Percentiles rank a stretch among this genome's conserved stretches.
Evolutionary conservation across 139 green algal genomes (phyloP).

Genomic region (Chlorella sorokiniana): DNA sequence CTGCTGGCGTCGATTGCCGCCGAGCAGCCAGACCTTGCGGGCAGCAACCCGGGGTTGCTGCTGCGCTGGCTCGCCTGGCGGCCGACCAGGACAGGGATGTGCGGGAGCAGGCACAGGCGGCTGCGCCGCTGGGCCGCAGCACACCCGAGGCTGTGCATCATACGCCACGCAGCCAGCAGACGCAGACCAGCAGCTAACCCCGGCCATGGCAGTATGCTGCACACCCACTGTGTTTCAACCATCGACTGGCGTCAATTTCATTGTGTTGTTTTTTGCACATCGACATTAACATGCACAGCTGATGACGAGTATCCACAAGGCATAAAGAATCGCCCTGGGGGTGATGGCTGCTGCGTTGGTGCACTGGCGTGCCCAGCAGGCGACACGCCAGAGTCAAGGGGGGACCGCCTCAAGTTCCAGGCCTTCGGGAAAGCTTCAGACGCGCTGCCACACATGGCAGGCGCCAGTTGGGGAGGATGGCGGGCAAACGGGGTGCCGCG

Average conservation of each 20-base stretch:
- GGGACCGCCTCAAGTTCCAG: background rate
- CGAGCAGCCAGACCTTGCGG: constrained; percentile 7
- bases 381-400: background rate
- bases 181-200: no score
- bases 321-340: no score
- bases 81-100: background rate
- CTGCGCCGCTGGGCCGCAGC: background rate
- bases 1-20: constrained; percentile 2
- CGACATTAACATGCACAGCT: no score
- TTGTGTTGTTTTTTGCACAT: no score
- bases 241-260: no score
- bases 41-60: background rate
- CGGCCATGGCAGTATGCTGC: no score
- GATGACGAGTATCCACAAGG: no score
- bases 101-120: background rate
- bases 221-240: no score
- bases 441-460: background rate
- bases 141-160: no score
- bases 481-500: background rate
- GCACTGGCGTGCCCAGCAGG: background rate
- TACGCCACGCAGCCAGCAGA: no score
- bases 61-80: constrained; percentile 3
- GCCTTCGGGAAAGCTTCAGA: background rate
- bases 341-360: background rate
- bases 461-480: background rate